Evolutionary conservation across 768 basidiomycete species (phyloP).

Genomic region (Boletus huronensis): DNA sequence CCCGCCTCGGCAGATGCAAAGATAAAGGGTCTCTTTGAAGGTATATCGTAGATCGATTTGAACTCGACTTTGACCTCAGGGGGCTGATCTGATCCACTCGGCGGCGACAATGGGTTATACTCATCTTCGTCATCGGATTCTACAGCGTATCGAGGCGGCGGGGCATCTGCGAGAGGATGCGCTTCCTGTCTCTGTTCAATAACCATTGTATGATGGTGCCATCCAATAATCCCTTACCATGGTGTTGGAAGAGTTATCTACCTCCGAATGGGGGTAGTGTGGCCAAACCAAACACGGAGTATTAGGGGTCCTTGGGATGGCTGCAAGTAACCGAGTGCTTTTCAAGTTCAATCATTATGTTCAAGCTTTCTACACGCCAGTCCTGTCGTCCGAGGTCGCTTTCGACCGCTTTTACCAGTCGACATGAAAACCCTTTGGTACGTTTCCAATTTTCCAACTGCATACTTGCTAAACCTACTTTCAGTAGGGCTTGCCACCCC

Average conservation of each 20-base stretch:
- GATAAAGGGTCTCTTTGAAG: conserved; percentile 34
- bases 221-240: conserved; percentile 12
- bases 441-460: conserved; percentile 5
- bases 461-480: conserved; percentile 12
- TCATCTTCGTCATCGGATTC: conserved; percentile 74
- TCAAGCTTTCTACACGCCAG: conserved; percentile 8
- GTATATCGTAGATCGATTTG: conserved; percentile 30
- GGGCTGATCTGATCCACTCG: conserved; percentile 8
- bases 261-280: neutral
- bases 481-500: conserved; percentile 34
- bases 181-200: conserved; percentile 38
- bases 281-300: neutral
- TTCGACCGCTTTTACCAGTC: conserved; percentile 9
- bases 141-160: conserved; percentile 57
- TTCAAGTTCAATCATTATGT: neutral
- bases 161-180: conserved; percentile 53
- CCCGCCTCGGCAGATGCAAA: conserved; percentile 48
- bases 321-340: neutral
- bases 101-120: conserved; percentile 38
- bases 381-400: conserved; percentile 9
- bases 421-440: conserved; percentile 60
- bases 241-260: neutral
- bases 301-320: neutral
- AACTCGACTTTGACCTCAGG: conserved; percentile 35
- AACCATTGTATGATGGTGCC: neutral